phyloP scores from a whole-genome alignment of 768 basidiomycete species.

The Hypholoma sublateritium region DNA sequence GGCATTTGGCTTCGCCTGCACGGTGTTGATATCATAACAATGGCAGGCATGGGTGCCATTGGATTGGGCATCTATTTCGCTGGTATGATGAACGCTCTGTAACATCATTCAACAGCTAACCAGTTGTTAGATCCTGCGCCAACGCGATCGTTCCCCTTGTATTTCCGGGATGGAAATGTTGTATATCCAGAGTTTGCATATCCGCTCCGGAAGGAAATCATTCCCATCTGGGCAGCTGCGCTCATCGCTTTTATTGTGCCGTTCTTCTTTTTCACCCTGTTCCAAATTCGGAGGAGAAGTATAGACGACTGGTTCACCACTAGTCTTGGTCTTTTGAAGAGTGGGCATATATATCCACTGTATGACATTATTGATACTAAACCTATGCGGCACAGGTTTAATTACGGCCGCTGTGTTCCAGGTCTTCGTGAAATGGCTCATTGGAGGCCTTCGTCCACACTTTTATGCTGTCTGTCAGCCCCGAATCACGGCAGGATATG shows the following conservation, averaged over 20 bases:
- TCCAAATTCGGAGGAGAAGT: constrained; percentile 49
- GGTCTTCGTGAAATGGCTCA: constrained; percentile 58
- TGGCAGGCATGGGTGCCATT: constrained; percentile 56
- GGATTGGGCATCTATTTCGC: constrained; percentile 56
- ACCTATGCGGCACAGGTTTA: constrained; percentile 18
- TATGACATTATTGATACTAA: background rate
- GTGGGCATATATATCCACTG: constrained; percentile 29
- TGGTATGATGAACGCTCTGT: constrained; percentile 22
- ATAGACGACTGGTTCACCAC: constrained; percentile 47
- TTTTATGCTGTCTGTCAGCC: constrained; percentile 55
- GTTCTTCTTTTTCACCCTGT: constrained; percentile 54
- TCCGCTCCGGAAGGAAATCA: constrained; percentile 48
- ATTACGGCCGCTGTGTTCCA: constrained; percentile 33
- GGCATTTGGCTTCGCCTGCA: constrained; percentile 45
- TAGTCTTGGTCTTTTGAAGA: constrained; percentile 53
- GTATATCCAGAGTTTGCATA: constrained; percentile 55
- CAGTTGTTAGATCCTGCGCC: constrained; percentile 39
- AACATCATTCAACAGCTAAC: background rate
- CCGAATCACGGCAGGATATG: constrained; percentile 26
- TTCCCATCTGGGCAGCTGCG: constrained; percentile 54
- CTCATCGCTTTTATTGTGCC: constrained; percentile 54
- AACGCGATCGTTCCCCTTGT: constrained; percentile 42
- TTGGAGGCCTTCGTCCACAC: constrained; percentile 50
- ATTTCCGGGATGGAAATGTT: constrained; percentile 44
- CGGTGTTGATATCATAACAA: constrained; percentile 51